A percentile compares a stretch with the other conserved stretches of the same genome.
Evolutionary conservation across 2,329 filamentous ascomycete species (phyloP).

Genomic region (Talaromyces albobiverticillius): DNA sequence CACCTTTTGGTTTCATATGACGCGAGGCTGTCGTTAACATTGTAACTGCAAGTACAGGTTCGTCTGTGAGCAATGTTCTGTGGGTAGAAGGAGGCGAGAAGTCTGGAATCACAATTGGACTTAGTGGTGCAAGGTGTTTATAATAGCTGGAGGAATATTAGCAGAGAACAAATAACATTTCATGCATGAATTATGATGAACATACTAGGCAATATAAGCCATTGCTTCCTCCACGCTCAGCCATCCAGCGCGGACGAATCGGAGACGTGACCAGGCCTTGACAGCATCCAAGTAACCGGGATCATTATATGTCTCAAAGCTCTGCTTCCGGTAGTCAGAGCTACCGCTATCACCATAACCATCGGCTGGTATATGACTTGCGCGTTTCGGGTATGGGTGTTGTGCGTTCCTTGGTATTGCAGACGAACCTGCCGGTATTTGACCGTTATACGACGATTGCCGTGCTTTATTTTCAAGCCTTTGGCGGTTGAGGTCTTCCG

Average conservation of each 20-base stretch:
- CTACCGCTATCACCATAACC: constrained; percentile 39
- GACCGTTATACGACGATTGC: constrained; percentile 38
- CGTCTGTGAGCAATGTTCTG: constrained; percentile 75
- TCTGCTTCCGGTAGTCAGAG: constrained; percentile 24
- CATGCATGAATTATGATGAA: constrained; percentile 14
- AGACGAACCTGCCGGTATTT: constrained; percentile 35
- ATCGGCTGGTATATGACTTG: constrained; percentile 46
- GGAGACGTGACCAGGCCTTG: constrained; percentile 84
- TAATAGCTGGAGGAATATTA: constrained; percentile 66
- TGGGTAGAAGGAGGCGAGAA: constrained; percentile 82
- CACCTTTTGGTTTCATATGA: constrained; percentile 75
- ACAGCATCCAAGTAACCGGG: constrained; percentile 61
- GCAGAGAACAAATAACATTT: background rate
- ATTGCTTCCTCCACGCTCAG: constrained; percentile 92
- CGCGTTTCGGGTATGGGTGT: constrained; percentile 33
- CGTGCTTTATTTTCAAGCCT: constrained; percentile 46
- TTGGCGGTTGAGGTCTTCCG: constrained; percentile 49
- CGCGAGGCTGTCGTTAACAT: constrained; percentile 87
- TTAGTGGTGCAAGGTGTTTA: constrained; percentile 83
- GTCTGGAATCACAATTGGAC: constrained; percentile 88
- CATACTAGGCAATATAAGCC: constrained; percentile 86
- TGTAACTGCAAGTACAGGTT: constrained; percentile 89
- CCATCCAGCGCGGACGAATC: constrained; percentile 96
- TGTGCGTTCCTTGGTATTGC: constrained; percentile 28
- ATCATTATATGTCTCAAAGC: constrained; percentile 31